Conservation (phyloP, 192 early-diverging fungal species). For the Coemansia sp. region DNA sequence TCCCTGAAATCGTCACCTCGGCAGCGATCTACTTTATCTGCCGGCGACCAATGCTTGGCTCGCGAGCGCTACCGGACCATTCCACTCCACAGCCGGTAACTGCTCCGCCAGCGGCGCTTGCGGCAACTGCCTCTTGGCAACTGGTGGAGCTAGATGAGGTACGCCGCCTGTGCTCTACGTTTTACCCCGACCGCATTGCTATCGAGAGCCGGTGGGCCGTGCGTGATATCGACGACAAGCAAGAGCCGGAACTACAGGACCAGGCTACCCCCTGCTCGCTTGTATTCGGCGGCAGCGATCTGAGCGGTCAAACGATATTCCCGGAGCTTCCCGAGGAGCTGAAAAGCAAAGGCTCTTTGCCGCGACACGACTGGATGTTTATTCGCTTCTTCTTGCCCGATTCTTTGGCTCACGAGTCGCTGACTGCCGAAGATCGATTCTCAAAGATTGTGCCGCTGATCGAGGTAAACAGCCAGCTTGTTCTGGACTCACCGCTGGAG, state of each 20-base stretch:
- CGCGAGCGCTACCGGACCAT: not conserved
- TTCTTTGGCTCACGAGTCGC: conserved; percentile 5
- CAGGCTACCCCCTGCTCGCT: not conserved
- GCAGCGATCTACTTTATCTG: conserved; percentile 18
- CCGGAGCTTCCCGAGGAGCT: not conserved
- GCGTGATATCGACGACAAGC: not conserved
- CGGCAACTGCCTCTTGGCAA: not conserved
- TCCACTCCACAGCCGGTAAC: not conserved
- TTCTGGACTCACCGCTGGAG: conserved; percentile 14
- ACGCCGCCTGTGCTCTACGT: not conserved
- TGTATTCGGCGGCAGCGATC: conserved; percentile 7
- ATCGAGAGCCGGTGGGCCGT: conserved; percentile 4
- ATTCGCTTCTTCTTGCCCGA: conserved; percentile 13
- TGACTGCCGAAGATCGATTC: not conserved
- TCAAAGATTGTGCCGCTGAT: conserved; percentile 1
- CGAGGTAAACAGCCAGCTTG: conserved; percentile 20
- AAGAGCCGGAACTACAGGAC: not conserved
- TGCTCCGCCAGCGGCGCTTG: not conserved
- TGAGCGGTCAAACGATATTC: not conserved
- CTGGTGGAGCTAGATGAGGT: not conserved
- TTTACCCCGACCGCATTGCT: not conserved
- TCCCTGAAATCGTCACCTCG: not conserved
- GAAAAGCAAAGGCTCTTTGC: not conserved
- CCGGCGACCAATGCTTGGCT: not conserved
- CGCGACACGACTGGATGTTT: conserved; percentile 25